phyloP scores from a whole-genome alignment of 1,139 yeast genomes.

The Geotrichum candidum region DNA sequence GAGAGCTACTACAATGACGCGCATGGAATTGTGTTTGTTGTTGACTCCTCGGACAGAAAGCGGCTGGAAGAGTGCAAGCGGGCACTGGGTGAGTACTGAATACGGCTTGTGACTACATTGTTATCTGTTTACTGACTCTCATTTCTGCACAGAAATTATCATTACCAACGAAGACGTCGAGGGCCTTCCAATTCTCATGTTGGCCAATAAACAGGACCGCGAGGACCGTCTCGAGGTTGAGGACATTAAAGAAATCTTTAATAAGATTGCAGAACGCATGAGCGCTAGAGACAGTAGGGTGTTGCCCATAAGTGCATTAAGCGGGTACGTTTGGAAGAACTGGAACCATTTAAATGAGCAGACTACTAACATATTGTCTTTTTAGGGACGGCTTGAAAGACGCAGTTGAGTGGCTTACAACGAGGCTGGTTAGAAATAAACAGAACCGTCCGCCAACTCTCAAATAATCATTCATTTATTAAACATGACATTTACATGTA shows the following conservation, averaged over 20 bases:
- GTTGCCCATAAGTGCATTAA: constrained; percentile 80
- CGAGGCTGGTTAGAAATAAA: constrained; percentile 73
- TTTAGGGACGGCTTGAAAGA: constrained; percentile 69
- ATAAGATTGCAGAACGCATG: constrained; percentile 70
- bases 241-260: constrained; percentile 73
- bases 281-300: constrained; percentile 90
- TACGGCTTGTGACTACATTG: neutral
- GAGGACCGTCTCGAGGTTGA: constrained; percentile 75
- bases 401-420: constrained; percentile 82
- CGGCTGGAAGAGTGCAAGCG: constrained; percentile 79
- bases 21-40: constrained; percentile 87
- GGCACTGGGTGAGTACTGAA: constrained; percentile 36
- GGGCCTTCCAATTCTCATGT: constrained; percentile 85
- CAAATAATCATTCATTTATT: constrained; percentile 7
- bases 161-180: constrained; percentile 52
- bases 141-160: constrained; percentile 29
- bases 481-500: neutral
- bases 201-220: constrained; percentile 91
- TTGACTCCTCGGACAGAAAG: constrained; percentile 81
- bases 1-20: constrained; percentile 75
- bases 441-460: constrained; percentile 60
- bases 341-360: neutral
- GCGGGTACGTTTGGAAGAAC: constrained; percentile 36
- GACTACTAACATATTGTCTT: neutral
- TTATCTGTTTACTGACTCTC: neutral